phyloP scores from a whole-genome alignment of 1,284 basidiomycete genomes.

The Trametes hirsuta region DNA sequence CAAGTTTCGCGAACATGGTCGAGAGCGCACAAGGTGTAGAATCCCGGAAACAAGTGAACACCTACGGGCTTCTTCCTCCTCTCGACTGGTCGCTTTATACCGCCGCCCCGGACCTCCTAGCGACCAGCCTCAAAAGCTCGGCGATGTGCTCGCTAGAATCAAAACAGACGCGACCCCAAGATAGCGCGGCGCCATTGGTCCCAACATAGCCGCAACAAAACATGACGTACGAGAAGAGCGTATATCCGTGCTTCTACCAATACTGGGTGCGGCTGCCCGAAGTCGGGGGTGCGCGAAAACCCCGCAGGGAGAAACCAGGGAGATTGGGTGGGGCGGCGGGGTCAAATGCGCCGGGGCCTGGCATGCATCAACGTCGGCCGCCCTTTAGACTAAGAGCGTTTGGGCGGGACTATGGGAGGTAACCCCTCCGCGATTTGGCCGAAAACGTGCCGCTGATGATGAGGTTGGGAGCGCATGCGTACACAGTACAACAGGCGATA shows the following conservation, averaged over 20 bases:
- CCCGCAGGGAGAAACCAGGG: conserved; percentile 8
- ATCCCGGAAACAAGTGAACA: background rate
- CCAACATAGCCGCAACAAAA: background rate
- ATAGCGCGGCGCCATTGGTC: conserved; percentile 8
- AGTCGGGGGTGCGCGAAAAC: background rate
- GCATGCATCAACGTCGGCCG: background rate
- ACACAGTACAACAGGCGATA: too few species aligned
- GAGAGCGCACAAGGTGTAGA: background rate
- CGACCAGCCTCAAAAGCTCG: conserved; percentile 14
- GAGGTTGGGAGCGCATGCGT: too few species aligned
- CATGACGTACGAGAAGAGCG: conserved; percentile 5
- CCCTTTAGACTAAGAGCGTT: conserved; percentile 2
- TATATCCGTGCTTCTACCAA: conserved; percentile 15
- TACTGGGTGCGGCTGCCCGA: too few species aligned
- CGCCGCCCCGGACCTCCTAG: background rate
- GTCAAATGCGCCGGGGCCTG: conserved; percentile 6
- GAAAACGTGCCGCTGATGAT: conserved; percentile 1
- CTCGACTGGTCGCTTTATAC: background rate
- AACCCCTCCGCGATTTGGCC: conserved; percentile 12
- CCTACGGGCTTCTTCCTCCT: background rate
- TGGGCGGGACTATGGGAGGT: background rate
- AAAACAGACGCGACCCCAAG: background rate
- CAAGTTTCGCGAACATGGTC: conserved; percentile 33
- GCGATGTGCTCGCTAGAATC: conserved; percentile 14
- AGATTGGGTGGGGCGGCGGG: conserved; percentile 7